Percentiles rank a stretch among this genome's conserved stretches.
Evolutionary conservation across 495 filamentous ascomycete species (phyloP).

Genomic region (Mytilinidion resinicola): DNA sequence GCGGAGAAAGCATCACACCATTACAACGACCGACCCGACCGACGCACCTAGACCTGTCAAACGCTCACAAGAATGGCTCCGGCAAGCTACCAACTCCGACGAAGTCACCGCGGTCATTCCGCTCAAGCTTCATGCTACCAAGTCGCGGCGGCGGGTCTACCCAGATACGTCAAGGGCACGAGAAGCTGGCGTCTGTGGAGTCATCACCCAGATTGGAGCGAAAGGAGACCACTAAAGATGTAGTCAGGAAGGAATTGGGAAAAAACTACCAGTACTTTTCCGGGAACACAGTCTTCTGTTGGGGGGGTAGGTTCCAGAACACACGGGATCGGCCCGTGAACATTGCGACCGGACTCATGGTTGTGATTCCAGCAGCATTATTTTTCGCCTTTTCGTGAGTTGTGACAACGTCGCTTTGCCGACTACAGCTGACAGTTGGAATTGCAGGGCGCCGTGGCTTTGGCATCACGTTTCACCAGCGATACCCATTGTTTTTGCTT

Average conservation of each 20-base stretch:
- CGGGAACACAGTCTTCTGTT: constrained; percentile 85
- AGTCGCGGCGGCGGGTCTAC: constrained; percentile 36
- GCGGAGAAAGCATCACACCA: constrained; percentile 68
- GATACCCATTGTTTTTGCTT: constrained; percentile 84
- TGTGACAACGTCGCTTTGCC: constrained; percentile 1
- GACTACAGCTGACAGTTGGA: constrained; percentile 12
- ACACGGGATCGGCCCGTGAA: constrained; percentile 86
- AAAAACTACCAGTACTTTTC: constrained; percentile 86
- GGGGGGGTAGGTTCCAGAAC: constrained; percentile 80
- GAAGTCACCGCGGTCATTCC: constrained; percentile 67
- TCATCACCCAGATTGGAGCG: constrained; percentile 59
- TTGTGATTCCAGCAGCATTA: constrained; percentile 67
- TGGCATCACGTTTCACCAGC: constrained; percentile 89
- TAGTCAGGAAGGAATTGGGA: constrained; percentile 45
- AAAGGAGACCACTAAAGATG: constrained; percentile 36
- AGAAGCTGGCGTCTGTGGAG: constrained; percentile 67
- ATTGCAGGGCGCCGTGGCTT: constrained; percentile 66
- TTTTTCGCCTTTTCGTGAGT: constrained; percentile 80
- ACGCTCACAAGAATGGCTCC: constrained; percentile 40
- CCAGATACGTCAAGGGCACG: constrained; percentile 52
- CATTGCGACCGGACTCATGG: constrained; percentile 72
- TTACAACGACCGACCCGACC: constrained; percentile 49
- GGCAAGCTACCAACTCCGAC: constrained; percentile 49
- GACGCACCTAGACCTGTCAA: constrained; percentile 25
- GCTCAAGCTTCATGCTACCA: constrained; percentile 59